Base-by-base conservation (phyloP, 257 asterid genomes). In the Nemophila menziesii region DNA sequence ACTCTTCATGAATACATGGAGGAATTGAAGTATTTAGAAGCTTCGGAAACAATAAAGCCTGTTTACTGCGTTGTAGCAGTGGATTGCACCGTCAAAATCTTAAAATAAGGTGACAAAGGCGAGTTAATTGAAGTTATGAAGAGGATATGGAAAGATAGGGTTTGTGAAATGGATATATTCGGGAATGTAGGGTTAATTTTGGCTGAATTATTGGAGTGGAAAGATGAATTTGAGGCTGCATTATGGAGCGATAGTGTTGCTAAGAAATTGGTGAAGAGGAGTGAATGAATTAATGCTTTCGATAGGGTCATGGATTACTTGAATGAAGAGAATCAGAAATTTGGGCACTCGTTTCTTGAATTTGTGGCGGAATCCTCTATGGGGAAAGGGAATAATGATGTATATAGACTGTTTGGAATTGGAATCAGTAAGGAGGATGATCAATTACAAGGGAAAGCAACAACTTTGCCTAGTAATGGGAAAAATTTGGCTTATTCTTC, bases 271-370 rank as follows among this genome's bases (percentile, higher is more conserved):
- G 41, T 72, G 39, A 60, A 48, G 77, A 74, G 55, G 67, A 65
- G 75, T 42, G 55, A 58, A 61, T 60, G 43, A 4, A 46, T 83
- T 20, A 38, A 62, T 56, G 90, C 69, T 1, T 55, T 33, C 5
- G 86, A 51, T 46, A 72, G 84, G 0, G 66, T 87, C 23, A 39
- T 43, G 18, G 51, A 16, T 43, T 87, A 66, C 55, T 37, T 83
- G 57, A 60, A 39, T 34, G 86, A 75, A 36, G 93, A 75, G 56
- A 71, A 53, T 34, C 78, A 55, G 61, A 78, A 51, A 49, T 65
- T 70, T 67, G 93, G 86, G 6, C 79, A 83, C 52, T 62, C 94
- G 0, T 83, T 83, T 69, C 86, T 86, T 3, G 95, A 87, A 17
- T 38, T 69, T 49, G 70, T 71, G 52, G 89, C 86, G 0, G 72